A percentile compares a stretch with the other conserved stretches of the same genome.
Conservation (phyloP, 164 flowering plant genomes). For the Kingdonia uniflora region DNA sequence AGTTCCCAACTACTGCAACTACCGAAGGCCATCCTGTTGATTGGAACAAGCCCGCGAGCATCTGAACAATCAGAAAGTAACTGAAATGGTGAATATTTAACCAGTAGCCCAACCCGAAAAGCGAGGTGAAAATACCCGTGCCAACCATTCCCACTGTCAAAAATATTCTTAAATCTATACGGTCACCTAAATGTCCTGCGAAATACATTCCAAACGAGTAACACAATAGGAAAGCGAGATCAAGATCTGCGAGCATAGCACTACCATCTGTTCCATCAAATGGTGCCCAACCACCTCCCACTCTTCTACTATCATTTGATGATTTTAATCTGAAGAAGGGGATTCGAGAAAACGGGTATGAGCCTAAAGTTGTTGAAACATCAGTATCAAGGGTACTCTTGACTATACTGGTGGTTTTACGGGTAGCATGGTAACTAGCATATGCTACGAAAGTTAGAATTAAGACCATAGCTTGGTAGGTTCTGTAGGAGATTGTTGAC, state of each 20-base stretch:
- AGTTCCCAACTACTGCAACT: slow-evolving; percentile 90
- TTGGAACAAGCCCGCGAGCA: slow-evolving; percentile 84
- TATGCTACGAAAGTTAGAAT: slow-evolving; percentile 72
- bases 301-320: slow-evolving; percentile 6
- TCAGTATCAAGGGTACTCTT: slow-evolving; percentile 79
- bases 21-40: slow-evolving; percentile 99
- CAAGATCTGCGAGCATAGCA: slow-evolving; percentile 63
- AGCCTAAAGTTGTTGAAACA: slow-evolving; percentile 21
- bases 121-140: slow-evolving; percentile 72
- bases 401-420: slow-evolving; percentile 83
- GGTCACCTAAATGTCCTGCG: slow-evolving; percentile 84
- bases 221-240: slow-evolving; percentile 63
- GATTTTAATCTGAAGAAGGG: slow-evolving; percentile 4
- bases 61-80: slow-evolving; percentile 57
- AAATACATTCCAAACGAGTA: slow-evolving; percentile 83
- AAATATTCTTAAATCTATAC: slow-evolving; percentile 62
- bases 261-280: slow-evolving; percentile 76
- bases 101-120: slow-evolving; percentile 83
- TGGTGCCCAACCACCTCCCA: slow-evolving; percentile 73
- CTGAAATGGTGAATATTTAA: slow-evolving; percentile 57
- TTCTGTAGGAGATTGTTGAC: slow-evolving; percentile 38
- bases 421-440: slow-evolving; percentile 65
- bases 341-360: slow-evolving; percentile 20
- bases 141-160: slow-evolving; percentile 86
- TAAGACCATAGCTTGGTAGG: slow-evolving; percentile 67